These are phyloP conservation scores for Boletus reticuloceps DNA, from an alignment of 768 basidiomycete species.

Conservation along the genomic window DNA sequence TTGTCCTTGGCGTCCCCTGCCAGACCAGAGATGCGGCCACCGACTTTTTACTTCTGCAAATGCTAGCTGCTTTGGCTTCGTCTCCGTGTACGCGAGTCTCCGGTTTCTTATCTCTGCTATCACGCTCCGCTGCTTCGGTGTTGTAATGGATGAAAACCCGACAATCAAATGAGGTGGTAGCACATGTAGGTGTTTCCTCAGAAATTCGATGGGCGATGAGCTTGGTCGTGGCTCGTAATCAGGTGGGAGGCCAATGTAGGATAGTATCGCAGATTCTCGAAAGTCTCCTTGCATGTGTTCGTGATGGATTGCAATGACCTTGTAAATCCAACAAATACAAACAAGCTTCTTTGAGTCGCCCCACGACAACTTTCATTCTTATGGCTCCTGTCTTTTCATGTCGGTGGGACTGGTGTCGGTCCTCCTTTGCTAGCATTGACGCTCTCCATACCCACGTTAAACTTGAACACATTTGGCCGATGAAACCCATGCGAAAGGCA, in stretches of 20 bases:
- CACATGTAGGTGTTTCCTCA: conserved; percentile 52
- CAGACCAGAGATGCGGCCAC: conserved; percentile 73
- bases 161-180: conserved; percentile 65
- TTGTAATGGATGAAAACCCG: conserved; percentile 41
- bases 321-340: conserved; percentile 18
- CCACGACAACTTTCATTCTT: too few relatives aligned
- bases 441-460: conserved; percentile 47
- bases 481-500: conserved; percentile 40
- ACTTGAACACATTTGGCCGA: conserved; percentile 44
- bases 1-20: conserved; percentile 45
- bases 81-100: conserved; percentile 58
- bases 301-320: background rate
- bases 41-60: conserved; percentile 49
- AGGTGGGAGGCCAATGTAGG: conserved; percentile 55
- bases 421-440: conserved; percentile 35
- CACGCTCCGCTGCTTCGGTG: conserved; percentile 62
- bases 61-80: conserved; percentile 52
- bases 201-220: conserved; percentile 58
- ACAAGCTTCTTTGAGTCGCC: conserved; percentile 1
- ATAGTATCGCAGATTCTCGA: conserved; percentile 32
- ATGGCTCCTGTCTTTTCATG: conserved; percentile 33
- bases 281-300: conserved; percentile 9
- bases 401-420: conserved; percentile 55
- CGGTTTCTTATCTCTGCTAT: conserved; percentile 71
- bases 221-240: conserved; percentile 62